phyloP scores from a whole-genome alignment of 129 eudicot genomes.

The Erigeron canadensis region DNA sequence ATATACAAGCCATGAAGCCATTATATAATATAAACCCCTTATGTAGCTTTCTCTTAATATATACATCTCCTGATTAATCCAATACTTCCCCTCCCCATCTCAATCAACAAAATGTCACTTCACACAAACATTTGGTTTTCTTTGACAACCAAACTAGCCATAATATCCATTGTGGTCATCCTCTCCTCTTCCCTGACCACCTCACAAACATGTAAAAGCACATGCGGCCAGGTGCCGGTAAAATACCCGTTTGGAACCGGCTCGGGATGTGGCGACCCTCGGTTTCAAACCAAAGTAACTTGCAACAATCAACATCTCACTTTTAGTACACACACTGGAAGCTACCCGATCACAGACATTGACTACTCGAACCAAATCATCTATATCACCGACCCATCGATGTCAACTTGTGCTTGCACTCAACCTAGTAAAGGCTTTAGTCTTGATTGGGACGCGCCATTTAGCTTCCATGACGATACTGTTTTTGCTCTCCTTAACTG shows the following conservation, averaged over 20 bases:
- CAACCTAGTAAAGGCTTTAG: slow-evolving; percentile 89
- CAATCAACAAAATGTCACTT: slow-evolving; percentile 24
- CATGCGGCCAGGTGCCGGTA: slow-evolving; percentile 58
- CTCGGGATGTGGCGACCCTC: slow-evolving; percentile 87
- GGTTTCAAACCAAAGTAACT: slow-evolving; percentile 59
- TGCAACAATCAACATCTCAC: slow-evolving; percentile 72
- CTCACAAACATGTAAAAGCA: slow-evolving; percentile 67
- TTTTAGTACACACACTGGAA: slow-evolving; percentile 74
- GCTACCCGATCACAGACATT: slow-evolving; percentile 72
- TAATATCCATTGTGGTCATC: slow-evolving; percentile 27
- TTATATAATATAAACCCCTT: neutral
- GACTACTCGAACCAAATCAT: slow-evolving; percentile 65
- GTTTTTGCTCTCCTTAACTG: slow-evolving; percentile 80
- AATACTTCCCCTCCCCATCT: neutral
- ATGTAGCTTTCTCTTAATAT: neutral
- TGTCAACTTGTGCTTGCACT: slow-evolving; percentile 83
- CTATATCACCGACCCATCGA: slow-evolving; percentile 71
- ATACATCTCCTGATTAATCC: neutral
- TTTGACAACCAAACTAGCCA: slow-evolving; percentile 28
- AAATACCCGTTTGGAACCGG: slow-evolving; percentile 87
- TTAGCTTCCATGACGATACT: slow-evolving; percentile 59
- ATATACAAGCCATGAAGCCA: slow-evolving; percentile 13
- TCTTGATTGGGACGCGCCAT: slow-evolving; percentile 91
- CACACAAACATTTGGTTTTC: slow-evolving; percentile 29
- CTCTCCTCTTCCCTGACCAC: slow-evolving; percentile 34